Evolutionary conservation across 2,329 filamentous ascomycete genomes (phyloP).

Genomic region (Aspergillus sp.): DNA sequence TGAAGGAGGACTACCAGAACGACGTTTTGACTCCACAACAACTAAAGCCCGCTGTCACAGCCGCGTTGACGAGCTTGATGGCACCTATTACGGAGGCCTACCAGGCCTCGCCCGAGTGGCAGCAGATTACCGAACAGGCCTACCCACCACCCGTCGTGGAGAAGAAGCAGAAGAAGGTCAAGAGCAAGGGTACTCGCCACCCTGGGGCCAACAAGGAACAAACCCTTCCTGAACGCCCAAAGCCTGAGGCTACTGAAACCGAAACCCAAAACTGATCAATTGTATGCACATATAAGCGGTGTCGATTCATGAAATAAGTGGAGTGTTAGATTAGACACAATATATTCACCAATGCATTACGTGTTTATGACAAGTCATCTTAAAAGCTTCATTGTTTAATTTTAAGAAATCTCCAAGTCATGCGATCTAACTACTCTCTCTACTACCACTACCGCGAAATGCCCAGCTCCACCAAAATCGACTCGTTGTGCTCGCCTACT

Average conservation of each 20-base stretch:
- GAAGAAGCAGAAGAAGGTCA: conserved; percentile 72
- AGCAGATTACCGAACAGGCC: conserved; percentile 71
- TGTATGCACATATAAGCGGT: not conserved
- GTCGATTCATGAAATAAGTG: not conserved
- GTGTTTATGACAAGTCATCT: not conserved
- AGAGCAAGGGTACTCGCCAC: conserved; percentile 69
- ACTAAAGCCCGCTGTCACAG: conserved; percentile 79
- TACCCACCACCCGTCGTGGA: conserved; percentile 73
- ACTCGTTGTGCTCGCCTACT: conserved; percentile 53
- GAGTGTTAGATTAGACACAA: not conserved
- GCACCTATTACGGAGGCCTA: conserved; percentile 76
- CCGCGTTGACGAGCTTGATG: conserved; percentile 71
- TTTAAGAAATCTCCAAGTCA: not conserved
- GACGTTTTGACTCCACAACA: conserved; percentile 84
- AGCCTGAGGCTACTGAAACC: not conserved
- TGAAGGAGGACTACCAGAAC: conserved; percentile 76
- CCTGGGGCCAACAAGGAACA: conserved; percentile 29
- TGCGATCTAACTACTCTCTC: not conserved
- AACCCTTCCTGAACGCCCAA: not conserved
- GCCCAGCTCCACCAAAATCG: conserved; percentile 49
- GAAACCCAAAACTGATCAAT: not conserved
- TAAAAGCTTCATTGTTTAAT: not conserved
- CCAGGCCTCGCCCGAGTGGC: conserved; percentile 72
- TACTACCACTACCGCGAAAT: not conserved
- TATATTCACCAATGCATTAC: not conserved